These are phyloP conservation scores for Hypoxylon fuscum DNA, from an alignment of 495 filamentous ascomycete species.

Conservation along the genomic window DNA sequence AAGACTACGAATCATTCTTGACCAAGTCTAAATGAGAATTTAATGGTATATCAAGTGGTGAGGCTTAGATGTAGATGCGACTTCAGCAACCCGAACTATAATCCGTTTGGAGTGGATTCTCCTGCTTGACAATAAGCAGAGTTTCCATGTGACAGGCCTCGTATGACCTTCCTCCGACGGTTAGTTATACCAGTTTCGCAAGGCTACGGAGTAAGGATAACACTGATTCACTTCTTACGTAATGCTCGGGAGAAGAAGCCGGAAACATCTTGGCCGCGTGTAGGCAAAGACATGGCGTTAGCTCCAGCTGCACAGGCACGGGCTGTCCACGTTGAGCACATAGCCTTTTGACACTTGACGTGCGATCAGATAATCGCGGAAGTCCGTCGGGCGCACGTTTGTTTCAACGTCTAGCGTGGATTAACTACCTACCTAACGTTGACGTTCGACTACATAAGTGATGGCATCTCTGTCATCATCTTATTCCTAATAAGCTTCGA, in stretches of 20 bases:
- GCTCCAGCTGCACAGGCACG: conserved; percentile 6
- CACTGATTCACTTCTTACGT: too few relatives aligned
- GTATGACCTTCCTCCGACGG: neutral
- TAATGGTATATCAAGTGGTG: too few relatives aligned
- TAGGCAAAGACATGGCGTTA: conserved; percentile 1
- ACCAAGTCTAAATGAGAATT: neutral
- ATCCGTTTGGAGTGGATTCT: too few relatives aligned
- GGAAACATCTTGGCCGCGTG: conserved; percentile 1
- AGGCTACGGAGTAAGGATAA: too few relatives aligned
- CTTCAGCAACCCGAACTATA: neutral
- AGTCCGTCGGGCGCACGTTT: neutral
- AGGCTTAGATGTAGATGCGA: too few relatives aligned
- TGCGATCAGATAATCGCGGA: neutral
- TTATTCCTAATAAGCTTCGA: too few relatives aligned
- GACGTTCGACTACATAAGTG: neutral
- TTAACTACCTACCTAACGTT: neutral
- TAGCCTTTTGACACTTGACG: neutral
- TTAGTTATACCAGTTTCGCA: neutral
- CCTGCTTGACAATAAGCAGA: neutral
- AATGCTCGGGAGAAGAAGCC: neutral
- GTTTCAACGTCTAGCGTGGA: neutral
- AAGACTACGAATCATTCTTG: neutral
- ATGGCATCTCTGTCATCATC: too few relatives aligned
- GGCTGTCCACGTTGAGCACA: conserved; percentile 3
- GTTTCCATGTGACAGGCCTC: conserved; percentile 1